Evolutionary conservation across 139 green algal species (phyloP), one percentile per base, ranked within the genome.

Genomic region (Chlorella sp.): DNA sequence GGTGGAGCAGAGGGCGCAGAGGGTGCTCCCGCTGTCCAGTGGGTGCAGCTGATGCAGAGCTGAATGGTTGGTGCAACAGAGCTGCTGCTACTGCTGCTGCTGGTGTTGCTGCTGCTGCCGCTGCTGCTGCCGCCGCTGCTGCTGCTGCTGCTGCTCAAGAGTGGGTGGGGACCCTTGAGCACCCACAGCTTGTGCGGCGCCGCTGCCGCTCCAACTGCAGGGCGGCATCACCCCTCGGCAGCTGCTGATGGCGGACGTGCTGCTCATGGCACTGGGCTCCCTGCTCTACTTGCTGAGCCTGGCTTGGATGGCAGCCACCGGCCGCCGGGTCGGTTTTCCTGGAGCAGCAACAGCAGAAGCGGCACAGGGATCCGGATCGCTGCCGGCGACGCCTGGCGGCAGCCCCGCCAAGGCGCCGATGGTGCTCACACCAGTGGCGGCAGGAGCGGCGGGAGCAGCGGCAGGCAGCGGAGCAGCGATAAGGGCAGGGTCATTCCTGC

Each of bases 221-320:
- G 78, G 78, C 51, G 51, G 41, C 69, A 44, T 78, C 65, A 78
- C 47, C 57, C 84, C 55, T 13, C 72, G 74, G 4, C 74, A 68
- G 83, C 70, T 86, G 67, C 69, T 87, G 21, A 28, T 47, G 32
- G 69, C 39, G 7, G 38, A 85, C 15, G 47, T 32, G 18, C 47
- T 84, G 18, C 69, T 81, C 25, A 74, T 71, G 79, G 23, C 80
- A 3, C 65, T 68, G 4, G 84, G 81, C n/a, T 81, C 72, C 11
- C 63, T 88, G 76, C 72, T 88, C 23, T 86, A 47, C 39, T n/a
- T 83, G 23, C 39, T 15, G 28, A 71, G 63, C 44, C 11, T 23
- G 18, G 67, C 28, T 5, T 78, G 65, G 80, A n/a, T 26, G 47
- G 56, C 51, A 5, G 28, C 56, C 34, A 68, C 32, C 18, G 51